Evolutionary conservation across 768 basidiomycete genomes (phyloP).

Genomic region (Hygrophorus pudorinus): DNA sequence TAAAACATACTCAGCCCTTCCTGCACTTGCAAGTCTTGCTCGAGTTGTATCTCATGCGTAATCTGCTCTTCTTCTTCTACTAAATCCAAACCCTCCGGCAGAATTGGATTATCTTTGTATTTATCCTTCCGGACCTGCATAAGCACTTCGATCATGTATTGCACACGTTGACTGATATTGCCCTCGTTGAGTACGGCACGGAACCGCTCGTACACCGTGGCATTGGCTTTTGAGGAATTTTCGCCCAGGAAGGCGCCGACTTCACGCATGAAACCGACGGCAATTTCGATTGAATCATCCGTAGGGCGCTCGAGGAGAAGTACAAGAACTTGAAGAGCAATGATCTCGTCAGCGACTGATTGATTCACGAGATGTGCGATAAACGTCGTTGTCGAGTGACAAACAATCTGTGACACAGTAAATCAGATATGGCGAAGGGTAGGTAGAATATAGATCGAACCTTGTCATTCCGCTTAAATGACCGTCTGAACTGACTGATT

Average conservation of each 20-base stretch:
- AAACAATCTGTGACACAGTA: slow-evolving; percentile 55
- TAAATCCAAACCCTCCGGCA: slow-evolving; percentile 90
- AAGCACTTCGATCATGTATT: slow-evolving; percentile 99
- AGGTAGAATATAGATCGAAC: slow-evolving; percentile 31
- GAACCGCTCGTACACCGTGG: slow-evolving; percentile 94
- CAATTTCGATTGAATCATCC: slow-evolving; percentile 97
- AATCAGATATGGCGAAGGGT: background rate
- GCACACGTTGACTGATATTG: slow-evolving; percentile 88
- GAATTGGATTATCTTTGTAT: slow-evolving; percentile 95
- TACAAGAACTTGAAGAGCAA: slow-evolving; percentile 91
- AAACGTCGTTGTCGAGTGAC: slow-evolving; percentile 89
- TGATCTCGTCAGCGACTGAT: slow-evolving; percentile 84
- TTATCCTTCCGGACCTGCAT: slow-evolving; percentile 99
- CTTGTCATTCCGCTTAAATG: slow-evolving; percentile 97
- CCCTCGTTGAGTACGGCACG: slow-evolving; percentile 95
- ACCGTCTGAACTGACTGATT: slow-evolving; percentile 88
- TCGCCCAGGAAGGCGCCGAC: slow-evolving; percentile 92
- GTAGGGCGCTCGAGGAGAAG: slow-evolving; percentile 94
- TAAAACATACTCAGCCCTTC: slow-evolving; percentile 78
- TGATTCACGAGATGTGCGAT: slow-evolving; percentile 90
- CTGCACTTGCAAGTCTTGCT: slow-evolving; percentile 90
- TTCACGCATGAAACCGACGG: slow-evolving; percentile 95
- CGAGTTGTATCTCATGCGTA: slow-evolving; percentile 85
- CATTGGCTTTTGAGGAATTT: slow-evolving; percentile 90
- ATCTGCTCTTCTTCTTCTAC: slow-evolving; percentile 99